phyloP scores from a whole-genome alignment of 257 asterid species.

The Capsicum rhomboideum region DNA sequence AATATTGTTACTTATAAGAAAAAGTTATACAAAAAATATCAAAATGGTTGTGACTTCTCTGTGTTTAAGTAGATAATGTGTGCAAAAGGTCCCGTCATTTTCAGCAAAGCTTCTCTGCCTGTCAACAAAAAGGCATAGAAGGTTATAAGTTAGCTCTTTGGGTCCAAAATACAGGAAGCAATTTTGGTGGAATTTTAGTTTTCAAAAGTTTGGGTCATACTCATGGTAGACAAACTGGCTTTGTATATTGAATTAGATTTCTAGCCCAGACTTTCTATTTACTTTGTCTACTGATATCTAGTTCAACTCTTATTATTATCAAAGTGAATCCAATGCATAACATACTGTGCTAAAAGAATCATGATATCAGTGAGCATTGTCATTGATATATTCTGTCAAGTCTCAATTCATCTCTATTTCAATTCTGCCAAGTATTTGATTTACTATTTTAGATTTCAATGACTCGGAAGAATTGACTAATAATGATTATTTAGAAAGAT shows the following conservation, averaged over 20 bases:
- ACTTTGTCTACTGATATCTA: not conserved
- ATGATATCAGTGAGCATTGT: not conserved
- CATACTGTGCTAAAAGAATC: not conserved
- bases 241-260: not conserved
- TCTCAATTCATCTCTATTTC: not conserved
- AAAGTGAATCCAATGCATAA: not conserved
- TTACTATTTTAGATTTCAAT: not conserved
- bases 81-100: not conserved
- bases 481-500: not conserved
- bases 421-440: not conserved
- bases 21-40: not conserved
- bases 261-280: not conserved
- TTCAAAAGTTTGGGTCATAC: not conserved
- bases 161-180: not conserved
- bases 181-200: not conserved
- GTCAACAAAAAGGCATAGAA: not conserved
- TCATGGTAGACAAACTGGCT: not conserved
- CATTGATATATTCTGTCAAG: not conserved
- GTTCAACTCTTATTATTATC: not conserved
- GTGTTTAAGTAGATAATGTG: not conserved
- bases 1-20: not conserved
- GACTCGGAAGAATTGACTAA: not conserved
- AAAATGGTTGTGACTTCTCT: not conserved
- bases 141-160: not conserved
- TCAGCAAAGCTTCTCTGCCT: not conserved